Conservation (phyloP, 768 basidiomycete species). For the Boletellus ananas region DNA sequence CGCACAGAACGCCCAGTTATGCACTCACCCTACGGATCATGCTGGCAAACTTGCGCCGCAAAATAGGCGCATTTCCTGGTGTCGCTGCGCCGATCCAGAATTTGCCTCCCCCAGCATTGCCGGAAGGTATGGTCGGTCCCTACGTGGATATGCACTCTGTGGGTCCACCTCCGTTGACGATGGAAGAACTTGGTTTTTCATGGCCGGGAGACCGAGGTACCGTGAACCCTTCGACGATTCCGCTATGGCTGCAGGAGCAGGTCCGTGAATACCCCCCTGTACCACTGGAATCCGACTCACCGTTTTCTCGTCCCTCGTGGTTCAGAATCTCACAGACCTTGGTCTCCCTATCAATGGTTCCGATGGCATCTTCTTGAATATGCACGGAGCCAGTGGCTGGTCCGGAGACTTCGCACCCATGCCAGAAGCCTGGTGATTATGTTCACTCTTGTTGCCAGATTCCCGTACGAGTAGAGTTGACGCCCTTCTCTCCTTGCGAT, state of each 20-base stretch:
- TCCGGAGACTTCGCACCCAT: constrained; percentile 67
- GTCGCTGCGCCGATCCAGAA: constrained; percentile 45
- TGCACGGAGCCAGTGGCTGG: constrained; percentile 71
- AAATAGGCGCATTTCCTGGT: constrained; percentile 64
- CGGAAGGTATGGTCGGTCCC: constrained; percentile 56
- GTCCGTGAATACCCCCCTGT: constrained; percentile 39
- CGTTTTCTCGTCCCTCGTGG: not conserved
- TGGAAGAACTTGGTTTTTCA: constrained; percentile 80
- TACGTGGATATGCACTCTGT: constrained; percentile 51
- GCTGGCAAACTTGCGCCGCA: constrained; percentile 88
- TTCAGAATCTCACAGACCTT: constrained; percentile 80
- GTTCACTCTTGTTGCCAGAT: constrained; percentile 8
- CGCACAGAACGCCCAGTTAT: constrained; percentile 48
- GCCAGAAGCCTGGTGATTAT: constrained; percentile 79
- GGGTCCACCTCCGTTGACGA: constrained; percentile 61
- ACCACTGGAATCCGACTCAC: not conserved
- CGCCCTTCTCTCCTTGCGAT: constrained; percentile 16
- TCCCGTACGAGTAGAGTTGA: constrained; percentile 24
- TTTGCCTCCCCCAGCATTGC: constrained; percentile 50
- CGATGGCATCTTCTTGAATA: constrained; percentile 84
- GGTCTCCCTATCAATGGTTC: constrained; percentile 90
- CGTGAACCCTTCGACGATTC: constrained; percentile 78
- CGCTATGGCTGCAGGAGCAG: constrained; percentile 91
- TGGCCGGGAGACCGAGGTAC: constrained; percentile 63
- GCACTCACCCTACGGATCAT: constrained; percentile 89